phyloP scores from a whole-genome alignment of 2,329 filamentous ascomycete genomes.

The Colletotrichum tofieldiae region DNA sequence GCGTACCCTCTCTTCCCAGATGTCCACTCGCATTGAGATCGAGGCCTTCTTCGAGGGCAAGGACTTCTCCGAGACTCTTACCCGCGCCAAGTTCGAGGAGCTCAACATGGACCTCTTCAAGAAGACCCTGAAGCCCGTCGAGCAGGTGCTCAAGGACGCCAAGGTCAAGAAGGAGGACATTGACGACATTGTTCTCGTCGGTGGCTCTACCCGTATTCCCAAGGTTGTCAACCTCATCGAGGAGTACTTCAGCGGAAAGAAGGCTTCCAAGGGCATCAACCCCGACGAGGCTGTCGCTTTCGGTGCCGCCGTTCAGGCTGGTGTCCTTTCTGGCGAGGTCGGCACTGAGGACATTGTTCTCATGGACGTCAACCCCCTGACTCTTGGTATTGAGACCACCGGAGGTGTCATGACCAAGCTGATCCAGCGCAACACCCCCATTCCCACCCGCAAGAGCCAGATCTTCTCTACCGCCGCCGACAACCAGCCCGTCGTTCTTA shows the following conservation, averaged over 20 bases:
- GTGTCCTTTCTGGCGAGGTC: slow-evolving; percentile 92
- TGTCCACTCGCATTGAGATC: slow-evolving; percentile 95
- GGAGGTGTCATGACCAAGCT: slow-evolving; percentile 98
- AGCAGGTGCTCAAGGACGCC: slow-evolving; percentile 98
- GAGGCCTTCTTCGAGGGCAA: slow-evolving; percentile 97
- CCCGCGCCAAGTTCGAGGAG: slow-evolving; percentile 99
- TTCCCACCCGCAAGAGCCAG: slow-evolving; percentile 96
- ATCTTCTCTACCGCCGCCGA: slow-evolving; percentile 98
- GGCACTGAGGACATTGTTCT: slow-evolving; percentile 87
- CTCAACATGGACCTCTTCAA: slow-evolving; percentile 99
- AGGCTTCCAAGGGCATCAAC: slow-evolving; percentile 99
- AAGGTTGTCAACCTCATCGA: slow-evolving; percentile 93
- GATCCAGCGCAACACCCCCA: slow-evolving; percentile 94
- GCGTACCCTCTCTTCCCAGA: slow-evolving; percentile 95
- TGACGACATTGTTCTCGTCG: slow-evolving; percentile 96
- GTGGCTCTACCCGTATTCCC: slow-evolving; percentile 99
- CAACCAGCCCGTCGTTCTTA: slow-evolving; percentile 95
- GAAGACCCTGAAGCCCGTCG: slow-evolving; percentile 98
- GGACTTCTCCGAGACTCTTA: slow-evolving; percentile 98
- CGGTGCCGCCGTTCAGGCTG: slow-evolving; percentile 96
- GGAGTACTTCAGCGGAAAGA: slow-evolving; percentile 96
- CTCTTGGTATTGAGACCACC: slow-evolving; percentile 97
- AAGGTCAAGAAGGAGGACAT: slow-evolving; percentile 97
- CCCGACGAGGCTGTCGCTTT: slow-evolving; percentile 99
- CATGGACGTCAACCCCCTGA: slow-evolving; percentile 97